phyloP scores from a whole-genome alignment of 768 basidiomycete species.

The Russula sp. region DNA sequence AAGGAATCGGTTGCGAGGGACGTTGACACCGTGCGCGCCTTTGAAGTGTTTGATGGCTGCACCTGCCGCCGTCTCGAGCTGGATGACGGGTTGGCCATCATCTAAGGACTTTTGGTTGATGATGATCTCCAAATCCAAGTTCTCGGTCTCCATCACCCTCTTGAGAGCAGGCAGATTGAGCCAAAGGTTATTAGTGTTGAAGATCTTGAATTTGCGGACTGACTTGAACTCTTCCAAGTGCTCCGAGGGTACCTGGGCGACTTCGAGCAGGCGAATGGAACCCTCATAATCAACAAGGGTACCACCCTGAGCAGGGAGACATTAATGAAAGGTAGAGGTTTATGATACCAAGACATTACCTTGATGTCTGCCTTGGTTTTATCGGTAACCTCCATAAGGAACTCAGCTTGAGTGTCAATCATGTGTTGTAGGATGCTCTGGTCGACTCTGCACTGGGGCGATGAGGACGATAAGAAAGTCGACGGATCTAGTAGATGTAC shows the following conservation, averaged over 20 bases:
- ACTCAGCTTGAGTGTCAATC: conserved; percentile 61
- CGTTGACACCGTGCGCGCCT: conserved; percentile 67
- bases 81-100: conserved; percentile 66
- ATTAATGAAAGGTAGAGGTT: background rate
- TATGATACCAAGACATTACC: conserved; percentile 25
- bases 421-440: conserved; percentile 65
- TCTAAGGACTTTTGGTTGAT: conserved; percentile 70
- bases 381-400: conserved; percentile 76
- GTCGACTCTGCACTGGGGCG: conserved; percentile 50
- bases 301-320: conserved; percentile 43
- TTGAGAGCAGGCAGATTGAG: conserved; percentile 61
- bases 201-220: conserved; percentile 76
- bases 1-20: conserved; percentile 69
- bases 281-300: conserved; percentile 71
- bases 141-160: conserved; percentile 65
- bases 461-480: conserved; percentile 17
- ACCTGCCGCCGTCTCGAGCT: conserved; percentile 76
- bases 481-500: conserved; percentile 28
- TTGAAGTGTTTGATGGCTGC: conserved; percentile 73
- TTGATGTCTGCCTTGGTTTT: conserved; percentile 83
- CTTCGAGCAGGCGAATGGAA: conserved; percentile 64
- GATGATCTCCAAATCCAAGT: conserved; percentile 77
- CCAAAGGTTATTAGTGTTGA: conserved; percentile 72
- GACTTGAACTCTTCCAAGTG: conserved; percentile 75
- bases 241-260: conserved; percentile 70